Percentiles rank a stretch among this genome's conserved stretches.
These are phyloP conservation scores for Quercus lobata DNA, from an alignment of 331 rosid species.

Conservation along the genomic window DNA sequence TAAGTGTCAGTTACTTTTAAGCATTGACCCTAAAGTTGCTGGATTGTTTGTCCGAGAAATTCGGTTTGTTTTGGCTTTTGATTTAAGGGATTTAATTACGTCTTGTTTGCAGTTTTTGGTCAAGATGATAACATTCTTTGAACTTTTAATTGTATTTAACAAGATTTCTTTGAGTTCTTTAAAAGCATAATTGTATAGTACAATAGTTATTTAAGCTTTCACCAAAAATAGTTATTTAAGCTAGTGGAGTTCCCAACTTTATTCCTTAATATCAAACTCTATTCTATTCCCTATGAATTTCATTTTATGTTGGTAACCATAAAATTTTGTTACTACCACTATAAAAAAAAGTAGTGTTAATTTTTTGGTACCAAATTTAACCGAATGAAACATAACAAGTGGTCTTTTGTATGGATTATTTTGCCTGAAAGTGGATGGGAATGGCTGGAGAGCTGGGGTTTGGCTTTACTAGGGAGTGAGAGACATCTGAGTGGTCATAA, in stretches of 20 bases:
- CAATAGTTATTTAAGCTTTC: neutral
- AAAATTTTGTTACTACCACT: too few species aligned
- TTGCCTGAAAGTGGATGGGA: conserved; percentile 36
- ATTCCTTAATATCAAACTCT: neutral
- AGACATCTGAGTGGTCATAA: conserved; percentile 26
- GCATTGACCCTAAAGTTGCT: conserved; percentile 16
- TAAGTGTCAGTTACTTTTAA: neutral
- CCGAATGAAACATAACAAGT: conserved; percentile 11
- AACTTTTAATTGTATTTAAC: neutral
- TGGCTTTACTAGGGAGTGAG: conserved; percentile 32
- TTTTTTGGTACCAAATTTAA: neutral
- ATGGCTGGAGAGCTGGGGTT: conserved; percentile 40
- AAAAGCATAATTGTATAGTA: neutral
- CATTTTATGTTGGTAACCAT: too few species aligned
- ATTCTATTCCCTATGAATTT: too few species aligned
- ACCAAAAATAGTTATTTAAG: neutral
- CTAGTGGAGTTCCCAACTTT: neutral
- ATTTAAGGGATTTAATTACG: neutral
- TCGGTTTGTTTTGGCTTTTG: conserved; percentile 1
- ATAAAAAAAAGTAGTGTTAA: neutral
- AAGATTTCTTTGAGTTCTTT: neutral
- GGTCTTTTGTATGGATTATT: conserved; percentile 26
- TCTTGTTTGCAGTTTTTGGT: neutral
- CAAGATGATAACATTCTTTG: neutral
- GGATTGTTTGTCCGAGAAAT: conserved; percentile 19